Evolutionary conservation across 2,329 filamentous ascomycete genomes (phyloP).

Genomic region (Fusarium graminum): DNA sequence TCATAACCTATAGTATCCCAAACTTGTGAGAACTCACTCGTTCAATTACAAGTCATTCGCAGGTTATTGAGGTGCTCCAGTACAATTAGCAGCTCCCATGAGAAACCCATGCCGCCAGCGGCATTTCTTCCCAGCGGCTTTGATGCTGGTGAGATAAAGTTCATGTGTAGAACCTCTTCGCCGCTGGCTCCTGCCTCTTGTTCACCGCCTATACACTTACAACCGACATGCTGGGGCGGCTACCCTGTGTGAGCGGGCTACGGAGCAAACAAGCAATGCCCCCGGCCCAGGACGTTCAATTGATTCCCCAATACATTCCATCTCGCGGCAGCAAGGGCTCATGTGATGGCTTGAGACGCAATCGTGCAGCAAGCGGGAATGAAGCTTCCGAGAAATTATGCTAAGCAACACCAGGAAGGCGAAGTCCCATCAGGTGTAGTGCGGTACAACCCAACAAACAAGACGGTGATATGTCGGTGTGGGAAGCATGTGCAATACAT

Average conservation of each 20-base stretch:
- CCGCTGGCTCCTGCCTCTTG: constrained; percentile 39
- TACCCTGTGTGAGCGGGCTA: constrained; percentile 39
- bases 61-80: constrained; percentile 18
- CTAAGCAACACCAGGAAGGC: constrained; percentile 23
- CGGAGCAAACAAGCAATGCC: constrained; percentile 32
- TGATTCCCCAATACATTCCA: constrained; percentile 38
- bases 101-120: constrained; percentile 23
- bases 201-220: constrained; percentile 45
- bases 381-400: constrained; percentile 22
- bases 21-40: neutral
- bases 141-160: constrained; percentile 39
- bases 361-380: constrained; percentile 37
- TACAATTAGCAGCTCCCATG: constrained; percentile 23
- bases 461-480: constrained; percentile 42
- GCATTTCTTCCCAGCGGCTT: constrained; percentile 26
- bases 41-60: constrained; percentile 6
- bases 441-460: constrained; percentile 19
- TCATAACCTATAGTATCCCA: neutral
- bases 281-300: constrained; percentile 20
- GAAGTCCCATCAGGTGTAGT: constrained; percentile 22
- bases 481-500: constrained; percentile 15
- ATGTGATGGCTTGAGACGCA: constrained; percentile 45
- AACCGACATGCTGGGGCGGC: constrained; percentile 35
- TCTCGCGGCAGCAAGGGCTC: constrained; percentile 45
- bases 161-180: constrained; percentile 23